Evolutionary conservation across 2,329 filamentous ascomycete genomes (phyloP), one percentile per base, ranked within the genome.

Genomic region (Fusarium equiseti): DNA sequence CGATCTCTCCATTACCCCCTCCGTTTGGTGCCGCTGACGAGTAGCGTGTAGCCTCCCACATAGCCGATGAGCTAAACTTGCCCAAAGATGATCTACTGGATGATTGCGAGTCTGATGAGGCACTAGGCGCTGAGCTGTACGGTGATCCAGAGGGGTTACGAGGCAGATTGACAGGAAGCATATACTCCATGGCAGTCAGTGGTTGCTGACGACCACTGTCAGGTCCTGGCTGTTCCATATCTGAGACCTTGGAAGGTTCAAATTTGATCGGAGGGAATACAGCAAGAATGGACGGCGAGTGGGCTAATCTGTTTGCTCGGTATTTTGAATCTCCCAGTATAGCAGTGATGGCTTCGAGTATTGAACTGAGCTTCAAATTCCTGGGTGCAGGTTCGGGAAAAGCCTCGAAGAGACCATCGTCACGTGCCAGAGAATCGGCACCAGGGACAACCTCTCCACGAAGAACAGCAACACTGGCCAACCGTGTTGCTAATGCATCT

Each of bases 311-410:
- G 70, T 91, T 91, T 12, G 93, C 90, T 58, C 94, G 89, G 79
- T 91, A 92, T 72, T 90, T 91, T 1, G 95, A 98, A 74, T 93
- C 89, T 66, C 90, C 88, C 52, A 97, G 88, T 50, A 98, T 91
- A 48, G 90, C 87, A 22, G 90, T 87, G 53, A 97, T 88, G 0
- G 95, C 93, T 67, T 94, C 91, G 9, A 98, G 82, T 20, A 97
- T 87, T 12, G 89, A 89, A 3, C 89, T 86, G 42, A 97, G 81
- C 64, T 87, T 88, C 27, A 88, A 84, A 18, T 83, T 83, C 16
- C 84, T 81, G 4, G 88, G 86, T 10, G 92, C 88, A 26, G 91
- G 84, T 6, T 85, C 81, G 5, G 91, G 92, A 49, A 93, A 86
- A 22, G 84, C 83, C 10, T 87, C 85, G 55, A 84, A 79, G 35